Evolutionary conservation across 345 rosid genomes (phyloP).

Genomic region (Hibiscus trionum): DNA sequence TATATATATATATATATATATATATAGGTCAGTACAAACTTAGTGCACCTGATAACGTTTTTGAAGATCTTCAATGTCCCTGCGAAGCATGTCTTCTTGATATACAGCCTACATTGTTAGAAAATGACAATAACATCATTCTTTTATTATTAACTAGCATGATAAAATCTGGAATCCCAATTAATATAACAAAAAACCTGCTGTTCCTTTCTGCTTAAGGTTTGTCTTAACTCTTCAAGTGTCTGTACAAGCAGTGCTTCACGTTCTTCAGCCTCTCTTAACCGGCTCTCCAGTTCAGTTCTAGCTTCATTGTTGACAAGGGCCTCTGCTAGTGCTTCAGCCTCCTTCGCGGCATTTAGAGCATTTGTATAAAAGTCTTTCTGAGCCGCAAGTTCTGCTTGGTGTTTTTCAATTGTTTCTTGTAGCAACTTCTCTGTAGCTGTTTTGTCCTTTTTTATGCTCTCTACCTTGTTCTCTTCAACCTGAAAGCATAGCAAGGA

Average conservation of each 20-base stretch:
- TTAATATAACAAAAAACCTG: slow-evolving; percentile 49
- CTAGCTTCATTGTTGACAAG: slow-evolving; percentile 86
- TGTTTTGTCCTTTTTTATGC: slow-evolving; percentile 82
- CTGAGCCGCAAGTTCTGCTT: slow-evolving; percentile 70
- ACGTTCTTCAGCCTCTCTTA: slow-evolving; percentile 91
- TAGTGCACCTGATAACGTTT: slow-evolving; percentile 79
- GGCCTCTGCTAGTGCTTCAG: slow-evolving; percentile 87
- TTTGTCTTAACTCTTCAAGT: slow-evolving; percentile 87
- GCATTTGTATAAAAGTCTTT: slow-evolving; percentile 82
- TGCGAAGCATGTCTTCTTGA: slow-evolving; percentile 69
- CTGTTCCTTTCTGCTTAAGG: slow-evolving; percentile 86
- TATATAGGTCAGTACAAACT: not conserved
- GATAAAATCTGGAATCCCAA: slow-evolving; percentile 9
- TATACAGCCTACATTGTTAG: slow-evolving; percentile 51
- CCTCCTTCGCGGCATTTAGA: slow-evolving; percentile 86
- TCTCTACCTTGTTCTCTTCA: slow-evolving; percentile 94
- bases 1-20: not conserved
- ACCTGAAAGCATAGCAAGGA: slow-evolving; percentile 34
- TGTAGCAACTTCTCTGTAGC: slow-evolving; percentile 88
- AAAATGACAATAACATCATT: slow-evolving; percentile 5
- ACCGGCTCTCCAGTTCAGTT: slow-evolving; percentile 75
- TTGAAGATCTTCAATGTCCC: slow-evolving; percentile 86
- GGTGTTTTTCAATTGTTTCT: slow-evolving; percentile 95
- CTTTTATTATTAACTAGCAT: not conserved
- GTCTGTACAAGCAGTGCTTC: slow-evolving; percentile 93